Percentiles rank a stretch among this genome's conserved stretches.
phyloP scores from a whole-genome alignment of 176 grass and related monocot species.

The Urochloa ruziziensis region DNA sequence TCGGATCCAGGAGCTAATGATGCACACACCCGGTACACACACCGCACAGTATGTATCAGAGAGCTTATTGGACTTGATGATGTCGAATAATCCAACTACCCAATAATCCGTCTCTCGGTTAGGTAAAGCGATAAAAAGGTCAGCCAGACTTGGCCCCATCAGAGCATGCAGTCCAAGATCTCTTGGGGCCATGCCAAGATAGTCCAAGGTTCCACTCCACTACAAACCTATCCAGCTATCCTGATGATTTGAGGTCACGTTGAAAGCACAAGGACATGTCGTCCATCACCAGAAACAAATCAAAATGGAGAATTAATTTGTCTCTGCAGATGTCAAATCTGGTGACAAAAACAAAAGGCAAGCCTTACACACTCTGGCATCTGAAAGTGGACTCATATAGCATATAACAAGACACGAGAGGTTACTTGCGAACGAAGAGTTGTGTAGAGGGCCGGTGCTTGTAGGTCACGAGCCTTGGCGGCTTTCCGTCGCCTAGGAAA shows the following conservation, averaged over 20 bases:
- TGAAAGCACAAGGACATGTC: not conserved
- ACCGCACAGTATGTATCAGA: not conserved
- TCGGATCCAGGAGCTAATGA: not conserved
- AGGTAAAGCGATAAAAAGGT: too few relatives aligned
- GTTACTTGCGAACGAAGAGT: not conserved
- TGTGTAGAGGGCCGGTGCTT: too few relatives aligned
- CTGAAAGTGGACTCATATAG: not conserved
- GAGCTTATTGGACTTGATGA: not conserved
- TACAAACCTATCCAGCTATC: not conserved
- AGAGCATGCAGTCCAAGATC: not conserved
- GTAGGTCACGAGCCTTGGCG: slow-evolving; percentile 14
- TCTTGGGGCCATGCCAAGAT: not conserved
- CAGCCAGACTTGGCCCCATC: not conserved
- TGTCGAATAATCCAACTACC: too few relatives aligned
- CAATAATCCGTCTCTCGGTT: too few relatives aligned
- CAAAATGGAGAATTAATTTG: too few relatives aligned
- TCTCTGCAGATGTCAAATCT: not conserved
- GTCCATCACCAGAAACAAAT: not conserved
- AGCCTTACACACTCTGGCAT: not conserved
- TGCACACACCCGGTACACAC: not conserved
- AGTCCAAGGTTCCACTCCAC: not conserved
- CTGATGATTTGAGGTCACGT: not conserved
- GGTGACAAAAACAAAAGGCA: not conserved
- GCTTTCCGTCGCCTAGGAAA: slow-evolving; percentile 26
- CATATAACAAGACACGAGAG: not conserved